These are phyloP conservation scores for Sporisorium scitamineum DNA, from an alignment of 1,284 basidiomycete genomes.

Conservation along the genomic window DNA sequence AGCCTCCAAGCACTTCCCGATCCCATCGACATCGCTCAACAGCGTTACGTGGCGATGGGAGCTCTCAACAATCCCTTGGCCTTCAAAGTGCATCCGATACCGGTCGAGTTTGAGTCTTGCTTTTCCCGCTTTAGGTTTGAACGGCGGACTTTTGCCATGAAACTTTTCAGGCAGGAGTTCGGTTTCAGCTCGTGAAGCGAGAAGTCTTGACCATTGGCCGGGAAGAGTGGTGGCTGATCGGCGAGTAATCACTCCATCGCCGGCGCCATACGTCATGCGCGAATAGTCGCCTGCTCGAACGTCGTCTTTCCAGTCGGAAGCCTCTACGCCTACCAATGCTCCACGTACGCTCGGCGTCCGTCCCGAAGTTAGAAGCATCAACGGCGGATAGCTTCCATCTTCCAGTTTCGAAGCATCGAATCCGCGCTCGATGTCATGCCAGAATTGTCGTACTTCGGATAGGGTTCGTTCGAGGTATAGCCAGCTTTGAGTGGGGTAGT, in stretches of 20 bases:
- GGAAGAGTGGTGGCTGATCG: slow-evolving; percentile 60
- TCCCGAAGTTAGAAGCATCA: slow-evolving; percentile 61
- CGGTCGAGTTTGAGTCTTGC: slow-evolving; percentile 31
- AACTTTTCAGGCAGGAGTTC: slow-evolving; percentile 11
- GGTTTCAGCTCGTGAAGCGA: slow-evolving; percentile 36
- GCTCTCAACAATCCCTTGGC: slow-evolving; percentile 58
- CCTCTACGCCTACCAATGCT: slow-evolving; percentile 52
- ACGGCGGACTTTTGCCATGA: slow-evolving; percentile 24
- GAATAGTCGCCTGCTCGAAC: slow-evolving; percentile 49
- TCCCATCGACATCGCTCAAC: slow-evolving; percentile 55
- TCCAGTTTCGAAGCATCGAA: slow-evolving; percentile 44
- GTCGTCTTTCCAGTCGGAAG: slow-evolving; percentile 33
- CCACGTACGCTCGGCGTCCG: slow-evolving; percentile 67
- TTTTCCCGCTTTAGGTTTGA: slow-evolving; percentile 13
- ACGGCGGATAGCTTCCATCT: slow-evolving; percentile 66
- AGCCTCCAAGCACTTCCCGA: slow-evolving; percentile 44
- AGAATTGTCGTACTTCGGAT: slow-evolving; percentile 56
- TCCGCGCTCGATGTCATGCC: slow-evolving; percentile 47
- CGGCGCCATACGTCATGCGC: slow-evolving; percentile 50
- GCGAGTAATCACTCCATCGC: slow-evolving; percentile 68
- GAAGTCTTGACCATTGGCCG: slow-evolving; percentile 38
- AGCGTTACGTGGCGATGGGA: slow-evolving; percentile 61
- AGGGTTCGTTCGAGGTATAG: slow-evolving; percentile 49
- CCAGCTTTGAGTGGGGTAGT: slow-evolving; percentile 31
- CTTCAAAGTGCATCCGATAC: slow-evolving; percentile 31